These are phyloP conservation scores for Sporodiniella umbellata DNA, from an alignment of 371 early-diverging fungal genomes.

Conservation along the genomic window DNA sequence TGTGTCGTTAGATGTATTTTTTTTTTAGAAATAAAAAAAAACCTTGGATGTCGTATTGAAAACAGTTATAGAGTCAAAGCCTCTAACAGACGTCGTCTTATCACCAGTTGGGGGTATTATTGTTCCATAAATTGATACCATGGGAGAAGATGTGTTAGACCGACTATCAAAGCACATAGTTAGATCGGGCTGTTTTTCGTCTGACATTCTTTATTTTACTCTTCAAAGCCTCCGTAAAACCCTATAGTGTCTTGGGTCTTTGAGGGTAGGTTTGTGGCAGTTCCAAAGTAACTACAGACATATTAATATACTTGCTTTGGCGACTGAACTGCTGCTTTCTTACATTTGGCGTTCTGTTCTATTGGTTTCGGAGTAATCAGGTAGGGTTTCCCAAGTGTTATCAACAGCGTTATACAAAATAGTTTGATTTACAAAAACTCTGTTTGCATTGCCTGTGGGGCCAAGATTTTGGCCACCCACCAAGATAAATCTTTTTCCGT, in stretches of 20 bases:
- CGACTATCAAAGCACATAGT: background rate
- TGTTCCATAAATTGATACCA: background rate
- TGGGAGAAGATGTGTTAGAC: background rate
- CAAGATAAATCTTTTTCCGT: too few relatives aligned
- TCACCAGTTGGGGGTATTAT: background rate
- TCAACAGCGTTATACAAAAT: too few relatives aligned
- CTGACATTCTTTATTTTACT: too few relatives aligned
- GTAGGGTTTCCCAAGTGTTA: too few relatives aligned
- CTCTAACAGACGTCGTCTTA: background rate
- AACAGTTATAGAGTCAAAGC: background rate
- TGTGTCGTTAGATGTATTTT: too few relatives aligned
- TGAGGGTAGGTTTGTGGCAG: background rate
- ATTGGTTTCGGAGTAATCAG: too few relatives aligned
- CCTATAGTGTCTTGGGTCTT: background rate
- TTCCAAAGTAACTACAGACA: background rate
- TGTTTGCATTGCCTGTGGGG: too few relatives aligned
- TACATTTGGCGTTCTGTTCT: slow-evolving; percentile 2
- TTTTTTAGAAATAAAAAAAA: too few relatives aligned
- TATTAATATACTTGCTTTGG: background rate
- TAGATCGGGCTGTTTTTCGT: too few relatives aligned
- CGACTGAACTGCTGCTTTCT: too few relatives aligned
- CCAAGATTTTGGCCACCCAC: too few relatives aligned
- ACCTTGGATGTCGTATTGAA: background rate
- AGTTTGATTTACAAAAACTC: too few relatives aligned
- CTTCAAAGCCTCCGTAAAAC: slow-evolving; percentile 6